Evolutionary conservation across 75 land plant species (phyloP).

Genomic region (Pinus taeda): DNA sequence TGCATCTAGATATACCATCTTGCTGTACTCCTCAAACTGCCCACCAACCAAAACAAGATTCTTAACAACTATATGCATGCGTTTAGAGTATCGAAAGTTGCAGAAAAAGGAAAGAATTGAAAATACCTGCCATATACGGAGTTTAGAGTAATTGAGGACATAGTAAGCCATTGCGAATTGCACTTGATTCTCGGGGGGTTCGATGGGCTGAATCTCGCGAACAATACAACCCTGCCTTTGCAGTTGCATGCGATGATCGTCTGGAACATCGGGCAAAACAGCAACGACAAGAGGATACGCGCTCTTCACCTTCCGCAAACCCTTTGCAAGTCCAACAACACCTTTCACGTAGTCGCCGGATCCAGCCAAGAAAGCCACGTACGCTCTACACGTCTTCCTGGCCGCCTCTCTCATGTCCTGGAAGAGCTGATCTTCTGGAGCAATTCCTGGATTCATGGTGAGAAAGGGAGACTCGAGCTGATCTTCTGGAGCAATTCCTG

Average conservation of each 20-base stretch:
- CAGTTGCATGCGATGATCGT: conserved; percentile 30
- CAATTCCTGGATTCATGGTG: no score
- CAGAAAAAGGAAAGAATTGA: no score
- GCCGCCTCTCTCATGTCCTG: no score
- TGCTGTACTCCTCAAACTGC: conserved; percentile 12
- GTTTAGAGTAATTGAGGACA: conserved; percentile 72
- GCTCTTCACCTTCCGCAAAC: conserved; percentile 28
- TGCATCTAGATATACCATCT: conserved; percentile 57
- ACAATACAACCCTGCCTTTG: conserved; percentile 39
- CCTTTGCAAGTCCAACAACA: conserved; percentile 50
- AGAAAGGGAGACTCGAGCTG: no score
- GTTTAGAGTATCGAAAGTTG: no score
- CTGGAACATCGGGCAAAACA: conserved; percentile 52
- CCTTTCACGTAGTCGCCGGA: conserved; percentile 46
- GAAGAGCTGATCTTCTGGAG: no score
- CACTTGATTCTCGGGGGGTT: conserved; percentile 31
- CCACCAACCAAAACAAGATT: no score
- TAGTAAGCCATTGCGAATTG: conserved; percentile 27
- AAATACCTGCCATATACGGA: conserved; percentile 58
- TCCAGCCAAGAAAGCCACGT: conserved; percentile 57
- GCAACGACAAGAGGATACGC: conserved; percentile 44
- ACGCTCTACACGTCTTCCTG: conserved; percentile 11
- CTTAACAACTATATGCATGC: no score
- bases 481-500: no score
- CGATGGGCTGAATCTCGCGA: conserved; percentile 39